Conservation (phyloP, 2,329 filamentous ascomycete genomes). For the Fonsecaea pedrosoi region DNA sequence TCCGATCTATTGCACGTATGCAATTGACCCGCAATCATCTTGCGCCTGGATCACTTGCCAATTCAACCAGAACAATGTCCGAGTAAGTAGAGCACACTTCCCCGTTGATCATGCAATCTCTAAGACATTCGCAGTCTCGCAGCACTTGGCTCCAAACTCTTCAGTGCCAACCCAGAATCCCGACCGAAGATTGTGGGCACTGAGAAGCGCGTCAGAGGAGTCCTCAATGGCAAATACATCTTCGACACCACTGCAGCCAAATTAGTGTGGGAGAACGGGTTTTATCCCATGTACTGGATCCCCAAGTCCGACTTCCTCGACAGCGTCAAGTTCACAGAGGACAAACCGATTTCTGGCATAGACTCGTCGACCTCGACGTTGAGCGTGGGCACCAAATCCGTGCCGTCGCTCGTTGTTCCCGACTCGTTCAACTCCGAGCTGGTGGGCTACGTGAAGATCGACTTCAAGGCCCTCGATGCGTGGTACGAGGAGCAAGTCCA, state of each 20-base stretch:
- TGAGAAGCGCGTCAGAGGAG: constrained; percentile 38
- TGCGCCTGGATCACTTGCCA: background rate
- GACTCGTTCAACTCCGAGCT: constrained; percentile 36
- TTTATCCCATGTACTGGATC: constrained; percentile 39
- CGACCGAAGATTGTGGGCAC: constrained; percentile 35
- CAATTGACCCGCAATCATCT: constrained; percentile 18
- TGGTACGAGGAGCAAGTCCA: constrained; percentile 39
- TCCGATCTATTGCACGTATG: constrained; percentile 19
- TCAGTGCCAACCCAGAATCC: constrained; percentile 32
- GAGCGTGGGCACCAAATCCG: constrained; percentile 29
- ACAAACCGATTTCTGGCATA: constrained; percentile 36
- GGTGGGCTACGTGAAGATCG: constrained; percentile 39
- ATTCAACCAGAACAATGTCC: constrained; percentile 24
- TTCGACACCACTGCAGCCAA: constrained; percentile 39
- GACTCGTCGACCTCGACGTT: constrained; percentile 33
- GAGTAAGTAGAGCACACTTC: constrained; percentile 7
- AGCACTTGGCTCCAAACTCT: constrained; percentile 38
- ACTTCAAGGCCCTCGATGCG: constrained; percentile 39
- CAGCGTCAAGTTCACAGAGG: constrained; percentile 37
- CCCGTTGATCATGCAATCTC: background rate
- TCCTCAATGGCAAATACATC: constrained; percentile 38
- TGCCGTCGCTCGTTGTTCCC: constrained; percentile 32
- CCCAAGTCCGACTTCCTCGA: constrained; percentile 30
- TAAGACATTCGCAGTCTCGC: constrained; percentile 28
- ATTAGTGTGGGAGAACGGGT: constrained; percentile 40